These are phyloP conservation scores for Tylopilus rubrobrunneus DNA, from an alignment of 768 basidiomycete species.

Conservation along the genomic window DNA sequence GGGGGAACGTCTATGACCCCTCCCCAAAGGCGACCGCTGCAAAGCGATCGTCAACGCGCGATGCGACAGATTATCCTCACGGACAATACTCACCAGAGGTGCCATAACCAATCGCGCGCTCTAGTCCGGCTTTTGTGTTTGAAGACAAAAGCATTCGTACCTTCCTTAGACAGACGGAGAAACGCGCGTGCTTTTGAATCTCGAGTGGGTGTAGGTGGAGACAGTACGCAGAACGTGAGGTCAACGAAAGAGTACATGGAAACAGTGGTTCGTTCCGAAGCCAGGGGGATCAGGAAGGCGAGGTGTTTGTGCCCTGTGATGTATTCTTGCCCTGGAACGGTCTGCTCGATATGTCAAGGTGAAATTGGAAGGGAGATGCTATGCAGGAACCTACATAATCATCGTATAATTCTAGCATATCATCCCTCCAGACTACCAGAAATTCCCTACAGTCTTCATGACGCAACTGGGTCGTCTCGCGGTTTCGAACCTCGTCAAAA, in stretches of 20 bases:
- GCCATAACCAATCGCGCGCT: slow-evolving; percentile 88
- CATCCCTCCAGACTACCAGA: slow-evolving; percentile 79
- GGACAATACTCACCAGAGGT: slow-evolving; percentile 57
- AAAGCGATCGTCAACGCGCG: not conserved
- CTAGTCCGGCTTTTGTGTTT: slow-evolving; percentile 75
- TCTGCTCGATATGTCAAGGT: slow-evolving; percentile 34
- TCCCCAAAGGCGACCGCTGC: slow-evolving; percentile 71
- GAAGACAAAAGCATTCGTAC: slow-evolving; percentile 85
- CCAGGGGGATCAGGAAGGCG: slow-evolving; percentile 73
- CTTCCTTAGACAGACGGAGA: slow-evolving; percentile 51
- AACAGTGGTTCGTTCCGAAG: slow-evolving; percentile 56
- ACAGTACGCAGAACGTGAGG: slow-evolving; percentile 74
- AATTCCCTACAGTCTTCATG: slow-evolving; percentile 78
- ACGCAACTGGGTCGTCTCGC: slow-evolving; percentile 55
- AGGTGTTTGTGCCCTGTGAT: slow-evolving; percentile 72
- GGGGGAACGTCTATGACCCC: slow-evolving; percentile 46
- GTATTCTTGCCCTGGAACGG: slow-evolving; percentile 64
- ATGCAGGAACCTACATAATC: slow-evolving; percentile 61
- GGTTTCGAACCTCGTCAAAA: slow-evolving; percentile 69
- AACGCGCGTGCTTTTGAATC: slow-evolving; percentile 43
- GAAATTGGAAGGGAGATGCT: not conserved
- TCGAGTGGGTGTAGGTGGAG: slow-evolving; percentile 50
- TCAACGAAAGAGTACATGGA: slow-evolving; percentile 88
- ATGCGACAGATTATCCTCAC: not conserved
- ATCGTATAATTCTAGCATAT: slow-evolving; percentile 77